Evolutionary conservation across 2,329 filamentous ascomycete genomes (phyloP), one percentile per base, ranked within the genome.

Genomic region (Xylariaceae sp.): DNA sequence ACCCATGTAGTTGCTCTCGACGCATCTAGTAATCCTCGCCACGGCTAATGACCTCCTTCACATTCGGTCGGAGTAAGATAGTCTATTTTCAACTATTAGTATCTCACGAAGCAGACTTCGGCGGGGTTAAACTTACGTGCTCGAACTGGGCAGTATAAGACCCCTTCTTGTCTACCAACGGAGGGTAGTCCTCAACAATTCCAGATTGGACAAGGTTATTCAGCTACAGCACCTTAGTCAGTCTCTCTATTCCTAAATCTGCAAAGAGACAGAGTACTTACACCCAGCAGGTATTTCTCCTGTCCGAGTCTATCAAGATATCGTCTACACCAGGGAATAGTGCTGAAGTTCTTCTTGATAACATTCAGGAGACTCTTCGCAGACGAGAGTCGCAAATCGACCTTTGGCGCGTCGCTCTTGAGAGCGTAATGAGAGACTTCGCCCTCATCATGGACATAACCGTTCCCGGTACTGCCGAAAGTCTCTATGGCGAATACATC

Each of bases 341-440:
- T 96, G 58, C 90, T 89, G 68, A 96, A 97, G 72, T 96, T 96
- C 78, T 95, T 95, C 73, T 89, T 94, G 69, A 97, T 96, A 31
- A 90, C 86, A 62, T 81, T 94, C 59, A 96, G 76, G 49, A 97
- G 76, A 49, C 84, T 86, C 75, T 91, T 94, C 51, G 91, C 91
- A 41, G 89, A 95, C 39, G 85, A 82, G 44, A 95, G 74, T 44
- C 88, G 82, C 52, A 96, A 74, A 51, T 88, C 82, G 7, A 89
- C 84, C 64, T 90, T 89, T 44, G 85, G 81, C 4, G 85, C 85
- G 67, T 95, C 86, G 32, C 75, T 70, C 54, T 80, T 76, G 68
- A 87, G 84, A 41, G 89, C 90, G 62, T 96, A 97, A 70, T 96
- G 90, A 39, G 90, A 96, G 15, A 84, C 82, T 75, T 95, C 91